These are phyloP conservation scores for Aspergillus felis DNA, from an alignment of 2,329 filamentous ascomycete genomes.

Conservation along the genomic window DNA sequence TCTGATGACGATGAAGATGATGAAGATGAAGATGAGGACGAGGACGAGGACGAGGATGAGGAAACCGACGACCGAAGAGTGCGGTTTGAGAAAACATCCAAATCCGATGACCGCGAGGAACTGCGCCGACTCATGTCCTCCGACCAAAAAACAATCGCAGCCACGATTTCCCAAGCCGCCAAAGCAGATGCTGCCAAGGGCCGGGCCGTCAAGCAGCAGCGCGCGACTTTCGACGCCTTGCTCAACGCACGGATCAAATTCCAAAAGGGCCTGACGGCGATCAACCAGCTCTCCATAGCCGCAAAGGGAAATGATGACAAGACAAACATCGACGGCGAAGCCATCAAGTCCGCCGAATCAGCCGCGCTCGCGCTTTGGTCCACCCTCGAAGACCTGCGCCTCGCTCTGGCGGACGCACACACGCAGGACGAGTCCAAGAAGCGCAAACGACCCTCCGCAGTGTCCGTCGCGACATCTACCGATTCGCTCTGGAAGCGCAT, in stretches of 20 bases:
- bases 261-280: slow-evolving; percentile 81
- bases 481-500: slow-evolving; percentile 70
- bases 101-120: slow-evolving; percentile 50
- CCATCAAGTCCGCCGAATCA: slow-evolving; percentile 74
- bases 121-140: slow-evolving; percentile 65
- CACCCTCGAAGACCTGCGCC: slow-evolving; percentile 51
- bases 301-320: slow-evolving; percentile 37
- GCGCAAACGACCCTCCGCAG: slow-evolving; percentile 49
- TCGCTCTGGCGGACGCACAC: slow-evolving; percentile 36
- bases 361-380: slow-evolving; percentile 83
- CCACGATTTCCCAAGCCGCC: slow-evolving; percentile 62
- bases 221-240: slow-evolving; percentile 79
- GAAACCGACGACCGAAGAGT: slow-evolving; percentile 17
- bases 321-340: slow-evolving; percentile 31
- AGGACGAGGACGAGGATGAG: slow-evolving; percentile 21
- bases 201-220: slow-evolving; percentile 77
- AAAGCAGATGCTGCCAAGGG: slow-evolving; percentile 82
- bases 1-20: slow-evolving; percentile 28
- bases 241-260: slow-evolving; percentile 87
- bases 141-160: slow-evolving; percentile 63
- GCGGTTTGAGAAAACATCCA: slow-evolving; percentile 19
- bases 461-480: slow-evolving; percentile 51
- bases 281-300: slow-evolving; percentile 65
- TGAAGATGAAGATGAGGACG: slow-evolving; percentile 19
- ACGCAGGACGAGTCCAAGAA: slow-evolving; percentile 32